Base-by-base conservation (phyloP, 192 early-diverging fungal genomes). In the Spinellus fusiger region DNA sequence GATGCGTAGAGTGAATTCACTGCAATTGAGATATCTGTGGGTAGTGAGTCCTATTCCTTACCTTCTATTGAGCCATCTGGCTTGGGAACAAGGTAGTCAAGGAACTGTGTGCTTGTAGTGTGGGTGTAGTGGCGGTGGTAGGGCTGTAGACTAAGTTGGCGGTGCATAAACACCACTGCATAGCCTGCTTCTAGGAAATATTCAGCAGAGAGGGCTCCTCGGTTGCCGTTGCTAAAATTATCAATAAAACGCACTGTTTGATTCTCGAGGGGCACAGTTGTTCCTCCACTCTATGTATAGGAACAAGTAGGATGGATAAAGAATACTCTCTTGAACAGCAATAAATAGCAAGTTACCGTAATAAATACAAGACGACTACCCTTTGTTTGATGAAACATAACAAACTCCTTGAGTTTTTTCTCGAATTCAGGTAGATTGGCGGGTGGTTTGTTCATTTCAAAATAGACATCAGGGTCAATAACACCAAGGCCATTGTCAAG, bases 171-270 rank as follows among this genome's bases (percentile, higher is more conserved):
- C 28, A 99, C 91, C 7, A 97, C 95, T 0, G 93, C 94, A 68
- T 99, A 99, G 1, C 93, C 95, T 3, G 76, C 66, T 27, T 89
- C 77, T 46, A 92, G 57, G 80, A 90, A 89, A 83, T 93, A 90
- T 70, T 99, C 97, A n/a, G 96, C 93, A 20, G 95, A 97, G 4
- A 87, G 83, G 4, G 95, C 89, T 23, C 97, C 97, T 49, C 97
- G 88, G 10, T 90, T 98, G 13, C 97, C 97, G 4, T 90, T 93
- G 47, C 88, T 91, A 66, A 99, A 99, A 71, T 99, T 99, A 77
- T 99, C 97, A 54, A 99, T 86, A 74, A 99, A 99, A 33, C 97
- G 88, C 47, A 99, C 97, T 3, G 96, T 99, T 68, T 96, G 85
- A 61, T 86, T 86, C 65, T 99, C 95, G 12, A 98, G 77, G 8